These are phyloP conservation scores for Epithemia pelagica DNA, from an alignment of 108 stramenopile species.

Conservation along the genomic window DNA sequence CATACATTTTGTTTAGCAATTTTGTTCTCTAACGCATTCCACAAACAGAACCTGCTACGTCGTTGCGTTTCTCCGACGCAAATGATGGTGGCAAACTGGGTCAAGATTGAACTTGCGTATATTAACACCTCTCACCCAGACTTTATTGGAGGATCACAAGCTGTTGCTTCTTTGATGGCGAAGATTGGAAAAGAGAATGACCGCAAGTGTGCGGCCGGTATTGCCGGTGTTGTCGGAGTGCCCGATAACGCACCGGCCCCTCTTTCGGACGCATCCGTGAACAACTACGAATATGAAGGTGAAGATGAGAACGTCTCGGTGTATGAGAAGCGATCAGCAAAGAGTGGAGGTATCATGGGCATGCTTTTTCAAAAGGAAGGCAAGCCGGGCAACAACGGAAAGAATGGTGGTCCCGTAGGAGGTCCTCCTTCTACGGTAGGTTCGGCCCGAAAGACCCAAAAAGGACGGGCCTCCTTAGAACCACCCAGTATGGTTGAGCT, in stretches of 20 bases:
- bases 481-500: too few species aligned
- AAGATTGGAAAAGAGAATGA: constrained; percentile 58
- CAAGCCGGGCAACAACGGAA: too few species aligned
- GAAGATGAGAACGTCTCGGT: constrained; percentile 31
- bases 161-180: constrained; percentile 82
- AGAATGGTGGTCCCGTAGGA: constrained; percentile 29
- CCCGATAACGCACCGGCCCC: constrained; percentile 19
- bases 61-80: constrained; percentile 77
- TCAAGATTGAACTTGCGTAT: constrained; percentile 93
- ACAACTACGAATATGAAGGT: constrained; percentile 39
- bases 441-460: constrained; percentile 31
- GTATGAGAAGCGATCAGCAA: too few species aligned
- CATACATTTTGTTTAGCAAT: too few species aligned
- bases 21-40: too few species aligned
- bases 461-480: constrained; percentile 89
- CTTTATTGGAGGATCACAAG: constrained; percentile 91
- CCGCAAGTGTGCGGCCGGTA: constrained; percentile 9
- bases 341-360: too few species aligned
- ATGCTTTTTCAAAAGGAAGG: too few species aligned
- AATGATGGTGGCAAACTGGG: constrained; percentile 89
- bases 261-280: constrained; percentile 35
- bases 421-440: constrained; percentile 9
- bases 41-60: constrained; percentile 64
- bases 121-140: constrained; percentile 98
- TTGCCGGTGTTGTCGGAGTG: too few species aligned